Conservation (phyloP, 352 stramenopile genomes). For the Phytopythium delawarense region DNA sequence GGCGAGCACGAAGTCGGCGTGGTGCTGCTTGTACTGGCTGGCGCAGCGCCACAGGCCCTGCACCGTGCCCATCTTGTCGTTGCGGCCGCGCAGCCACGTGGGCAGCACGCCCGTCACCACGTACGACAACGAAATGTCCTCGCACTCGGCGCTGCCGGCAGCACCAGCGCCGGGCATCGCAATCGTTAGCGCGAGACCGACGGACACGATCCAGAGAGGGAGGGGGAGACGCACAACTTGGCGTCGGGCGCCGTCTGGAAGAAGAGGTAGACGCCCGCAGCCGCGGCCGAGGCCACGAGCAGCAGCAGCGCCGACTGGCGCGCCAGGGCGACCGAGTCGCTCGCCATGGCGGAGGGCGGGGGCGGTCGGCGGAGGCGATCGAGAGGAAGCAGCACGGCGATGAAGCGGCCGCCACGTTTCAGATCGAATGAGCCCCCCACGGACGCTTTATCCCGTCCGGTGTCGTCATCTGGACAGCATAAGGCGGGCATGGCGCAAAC, state of each 20-base stretch:
- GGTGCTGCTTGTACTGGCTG: conserved; percentile 70
- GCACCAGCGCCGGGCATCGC: not conserved
- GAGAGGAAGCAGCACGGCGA: not conserved
- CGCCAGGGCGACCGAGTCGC: not conserved
- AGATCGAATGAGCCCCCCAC: too few relatives aligned
- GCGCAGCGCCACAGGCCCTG: conserved; percentile 72
- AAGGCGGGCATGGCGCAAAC: not conserved
- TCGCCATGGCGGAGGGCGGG: not conserved
- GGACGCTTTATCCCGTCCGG: too few relatives aligned
- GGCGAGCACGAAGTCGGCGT: conserved; percentile 65
- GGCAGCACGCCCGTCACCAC: conserved; percentile 76
- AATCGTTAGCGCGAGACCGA: not conserved
- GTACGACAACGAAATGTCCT: conserved; percentile 70
- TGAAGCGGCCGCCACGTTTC: not conserved
- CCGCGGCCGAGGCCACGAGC: conserved; percentile 32
- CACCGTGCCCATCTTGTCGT: conserved; percentile 85
- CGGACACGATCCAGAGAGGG: not conserved
- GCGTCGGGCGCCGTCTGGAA: conserved; percentile 63
- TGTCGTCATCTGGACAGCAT: not conserved
- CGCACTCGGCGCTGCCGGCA: conserved; percentile 45
- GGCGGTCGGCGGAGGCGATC: not conserved
- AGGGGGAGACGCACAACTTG: conserved; percentile 48
- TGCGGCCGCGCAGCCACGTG: conserved; percentile 71
- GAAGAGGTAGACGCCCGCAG: conserved; percentile 57
- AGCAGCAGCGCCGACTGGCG: conserved; percentile 37